phyloP scores from a whole-genome alignment of 148 eudicot genomes.

The Oxyria digyna region DNA sequence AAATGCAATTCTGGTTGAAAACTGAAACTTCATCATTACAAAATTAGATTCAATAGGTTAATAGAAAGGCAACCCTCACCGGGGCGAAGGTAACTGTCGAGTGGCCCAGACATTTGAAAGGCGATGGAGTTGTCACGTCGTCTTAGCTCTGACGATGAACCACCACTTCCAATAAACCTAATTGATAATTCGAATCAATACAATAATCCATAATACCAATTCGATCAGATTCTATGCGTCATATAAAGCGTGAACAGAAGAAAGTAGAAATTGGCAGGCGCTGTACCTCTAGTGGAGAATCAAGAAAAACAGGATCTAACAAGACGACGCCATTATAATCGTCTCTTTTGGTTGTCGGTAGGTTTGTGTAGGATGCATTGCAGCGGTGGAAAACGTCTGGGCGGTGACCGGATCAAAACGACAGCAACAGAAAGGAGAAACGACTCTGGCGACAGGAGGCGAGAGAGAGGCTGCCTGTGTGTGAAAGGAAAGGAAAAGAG shows the following conservation, averaged over 20 bases:
- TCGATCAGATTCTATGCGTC: neutral
- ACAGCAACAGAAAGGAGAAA: neutral
- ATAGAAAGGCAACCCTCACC: neutral
- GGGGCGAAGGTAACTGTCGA: neutral
- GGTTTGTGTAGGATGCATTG: neutral
- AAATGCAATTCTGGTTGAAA: neutral
- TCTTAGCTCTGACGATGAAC: neutral
- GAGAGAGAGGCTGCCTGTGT: too few species aligned
- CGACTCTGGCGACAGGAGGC: neutral
- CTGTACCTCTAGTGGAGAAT: neutral
- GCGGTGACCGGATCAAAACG: slow-evolving; percentile 4
- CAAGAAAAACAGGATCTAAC: neutral
- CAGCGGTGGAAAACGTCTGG: slow-evolving; percentile 1
- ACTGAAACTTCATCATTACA: neutral
- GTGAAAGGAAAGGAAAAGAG: too few species aligned
- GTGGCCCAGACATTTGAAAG: neutral
- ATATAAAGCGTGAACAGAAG: neutral
- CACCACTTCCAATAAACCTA: neutral
- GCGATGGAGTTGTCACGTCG: neutral
- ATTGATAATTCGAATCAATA: neutral
- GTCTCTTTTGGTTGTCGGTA: neutral
- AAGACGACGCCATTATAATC: neutral
- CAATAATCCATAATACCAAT: neutral
- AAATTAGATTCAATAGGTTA: neutral
- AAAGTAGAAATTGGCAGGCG: neutral